Percentiles rank a stretch among this genome's conserved stretches.
Conservation (phyloP, 176 grass and related monocot species). For the Chrysopogon serrulatus region DNA sequence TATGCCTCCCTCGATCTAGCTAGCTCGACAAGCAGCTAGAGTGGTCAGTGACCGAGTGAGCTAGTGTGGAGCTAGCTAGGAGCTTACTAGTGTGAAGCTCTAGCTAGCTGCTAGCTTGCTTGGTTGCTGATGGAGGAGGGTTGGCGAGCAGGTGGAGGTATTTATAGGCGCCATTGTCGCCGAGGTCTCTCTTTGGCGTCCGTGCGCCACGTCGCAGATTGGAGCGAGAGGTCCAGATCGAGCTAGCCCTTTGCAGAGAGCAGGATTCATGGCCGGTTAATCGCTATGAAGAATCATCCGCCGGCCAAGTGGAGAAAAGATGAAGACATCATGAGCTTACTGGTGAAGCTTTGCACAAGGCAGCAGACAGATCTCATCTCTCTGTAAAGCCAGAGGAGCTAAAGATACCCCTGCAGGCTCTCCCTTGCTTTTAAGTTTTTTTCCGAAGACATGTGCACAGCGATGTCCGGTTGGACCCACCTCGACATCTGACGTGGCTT, state of each 20-base stretch:
- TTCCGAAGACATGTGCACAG: not conserved
- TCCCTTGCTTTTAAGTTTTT: not conserved
- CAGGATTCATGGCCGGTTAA: not conserved
- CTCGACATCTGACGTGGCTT: not conserved
- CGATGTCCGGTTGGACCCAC: not conserved
- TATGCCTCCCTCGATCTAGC: not conserved
- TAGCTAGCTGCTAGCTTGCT: not conserved
- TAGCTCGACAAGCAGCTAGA: not conserved
- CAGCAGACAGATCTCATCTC: not conserved
- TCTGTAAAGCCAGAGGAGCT: not conserved
- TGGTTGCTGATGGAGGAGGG: not conserved
- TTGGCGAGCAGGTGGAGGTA: not conserved
- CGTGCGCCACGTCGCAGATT: not conserved
- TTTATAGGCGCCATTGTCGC: conserved; percentile 10
- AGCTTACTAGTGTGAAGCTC: not conserved
- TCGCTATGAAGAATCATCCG: not conserved
- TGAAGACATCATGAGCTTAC: not conserved
- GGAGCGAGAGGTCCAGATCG: not conserved
- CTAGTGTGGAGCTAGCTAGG: not conserved
- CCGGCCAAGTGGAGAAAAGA: not conserved
- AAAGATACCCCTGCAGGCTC: not conserved
- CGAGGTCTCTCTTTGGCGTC: not conserved
- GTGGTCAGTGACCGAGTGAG: not conserved
- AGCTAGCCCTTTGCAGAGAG: not conserved
- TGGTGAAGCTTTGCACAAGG: not conserved